These are phyloP conservation scores for Calonectria hawksworthii DNA, from an alignment of 2,329 filamentous ascomycete species.

Conservation along the genomic window DNA sequence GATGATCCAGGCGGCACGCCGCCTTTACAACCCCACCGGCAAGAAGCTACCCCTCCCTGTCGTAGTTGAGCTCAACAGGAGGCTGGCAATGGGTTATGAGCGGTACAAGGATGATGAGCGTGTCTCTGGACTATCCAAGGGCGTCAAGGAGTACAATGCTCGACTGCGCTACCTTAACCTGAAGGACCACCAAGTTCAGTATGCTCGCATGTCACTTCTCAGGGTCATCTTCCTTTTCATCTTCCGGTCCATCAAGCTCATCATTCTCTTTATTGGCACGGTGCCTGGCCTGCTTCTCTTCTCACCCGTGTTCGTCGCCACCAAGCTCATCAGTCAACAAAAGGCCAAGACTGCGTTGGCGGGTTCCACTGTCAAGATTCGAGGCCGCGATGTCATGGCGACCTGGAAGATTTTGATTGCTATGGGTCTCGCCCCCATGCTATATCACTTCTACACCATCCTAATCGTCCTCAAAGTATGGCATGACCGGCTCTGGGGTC, in stretches of 20 bases:
- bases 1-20: constrained; percentile 93
- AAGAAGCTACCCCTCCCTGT: constrained; percentile 94
- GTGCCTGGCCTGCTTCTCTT: constrained; percentile 91
- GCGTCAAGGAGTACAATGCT: constrained; percentile 88
- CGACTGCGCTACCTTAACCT: constrained; percentile 88
- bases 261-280: constrained; percentile 82
- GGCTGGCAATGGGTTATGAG: constrained; percentile 91
- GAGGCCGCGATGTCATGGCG: constrained; percentile 90
- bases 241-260: constrained; percentile 84
- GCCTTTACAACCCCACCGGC: constrained; percentile 93
- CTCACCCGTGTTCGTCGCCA: constrained; percentile 86
- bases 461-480: constrained; percentile 83
- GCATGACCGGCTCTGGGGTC: constrained; percentile 85
- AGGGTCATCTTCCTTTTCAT: constrained; percentile 83
- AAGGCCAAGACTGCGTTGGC: constrained; percentile 89
- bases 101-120: constrained; percentile 92
- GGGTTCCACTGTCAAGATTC: constrained; percentile 89
- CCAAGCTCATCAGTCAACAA: constrained; percentile 84
- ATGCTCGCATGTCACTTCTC: constrained; percentile 84
- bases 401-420: constrained; percentile 96
- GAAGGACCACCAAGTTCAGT: constrained; percentile 94
- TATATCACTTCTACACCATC: constrained; percentile 86
- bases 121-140: constrained; percentile 80
- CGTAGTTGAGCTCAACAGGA: constrained; percentile 93
- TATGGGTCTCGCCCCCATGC: constrained; percentile 82